Conservation (phyloP, 208 protist genomes). For the Wallacemonas sp. region DNA sequence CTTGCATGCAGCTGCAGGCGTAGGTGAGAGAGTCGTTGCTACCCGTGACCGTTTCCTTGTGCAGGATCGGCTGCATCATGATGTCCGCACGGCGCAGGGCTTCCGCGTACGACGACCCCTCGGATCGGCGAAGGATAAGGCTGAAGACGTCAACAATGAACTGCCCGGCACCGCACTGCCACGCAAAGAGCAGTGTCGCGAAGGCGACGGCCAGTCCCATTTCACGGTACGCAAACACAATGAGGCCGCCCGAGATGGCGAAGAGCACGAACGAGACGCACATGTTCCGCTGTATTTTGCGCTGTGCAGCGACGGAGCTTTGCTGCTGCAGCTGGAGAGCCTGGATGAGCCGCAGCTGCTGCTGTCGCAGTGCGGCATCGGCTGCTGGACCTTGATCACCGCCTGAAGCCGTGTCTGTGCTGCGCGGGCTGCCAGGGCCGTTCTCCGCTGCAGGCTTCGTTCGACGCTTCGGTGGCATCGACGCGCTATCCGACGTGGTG, state of each 20-base stretch:
- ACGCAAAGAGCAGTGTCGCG: conserved; percentile 1
- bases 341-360: conserved; percentile 18
- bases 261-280: conserved; percentile 11
- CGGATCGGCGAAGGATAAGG: neutral
- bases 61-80: conserved; percentile 78
- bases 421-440: neutral
- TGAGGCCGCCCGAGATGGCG: neutral
- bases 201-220: conserved; percentile 4
- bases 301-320: neutral
- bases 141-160: conserved; percentile 10
- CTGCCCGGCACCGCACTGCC: conserved; percentile 11
- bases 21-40: conserved; percentile 72
- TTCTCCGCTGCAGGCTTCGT: neutral
- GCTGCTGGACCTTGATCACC: neutral
- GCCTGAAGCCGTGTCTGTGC: neutral
- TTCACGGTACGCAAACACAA: conserved; percentile 3
- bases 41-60: conserved; percentile 61
- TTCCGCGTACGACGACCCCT: conserved; percentile 51
- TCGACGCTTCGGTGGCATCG: conserved; percentile 15
- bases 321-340: conserved; percentile 17
- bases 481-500: too few relatives aligned
- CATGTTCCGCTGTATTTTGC: conserved; percentile 18
- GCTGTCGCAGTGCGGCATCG: conserved; percentile 3
- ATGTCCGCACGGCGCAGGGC: conserved; percentile 84
- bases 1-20: conserved; percentile 88